Percentiles rank a stretch among this genome's conserved stretches.
Conservation (phyloP, 2,329 filamentous ascomycete genomes). For the Penicillium sp. region DNA sequence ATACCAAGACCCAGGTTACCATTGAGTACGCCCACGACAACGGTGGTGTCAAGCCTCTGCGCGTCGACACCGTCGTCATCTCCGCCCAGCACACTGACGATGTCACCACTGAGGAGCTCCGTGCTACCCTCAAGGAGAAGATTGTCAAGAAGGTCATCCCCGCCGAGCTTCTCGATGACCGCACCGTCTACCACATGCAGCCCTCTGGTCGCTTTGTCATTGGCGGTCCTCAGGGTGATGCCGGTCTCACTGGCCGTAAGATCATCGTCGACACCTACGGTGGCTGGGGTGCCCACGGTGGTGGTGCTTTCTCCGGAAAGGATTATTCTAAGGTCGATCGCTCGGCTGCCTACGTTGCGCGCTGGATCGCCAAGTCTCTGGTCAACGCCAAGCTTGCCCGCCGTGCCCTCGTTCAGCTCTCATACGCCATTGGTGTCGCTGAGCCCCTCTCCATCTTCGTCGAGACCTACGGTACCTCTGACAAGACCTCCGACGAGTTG, state of each 20-base stretch:
- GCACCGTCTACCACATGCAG: slow-evolving; percentile 98
- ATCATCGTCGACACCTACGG: slow-evolving; percentile 99
- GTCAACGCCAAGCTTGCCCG: slow-evolving; percentile 84
- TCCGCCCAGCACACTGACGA: slow-evolving; percentile 88
- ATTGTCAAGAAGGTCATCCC: slow-evolving; percentile 95
- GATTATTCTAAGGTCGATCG: slow-evolving; percentile 99
- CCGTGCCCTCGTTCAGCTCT: slow-evolving; percentile 93
- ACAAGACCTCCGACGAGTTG: slow-evolving; percentile 84
- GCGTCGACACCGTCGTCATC: slow-evolving; percentile 95
- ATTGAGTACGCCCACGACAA: slow-evolving; percentile 97
- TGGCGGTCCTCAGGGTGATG: slow-evolving; percentile 97
- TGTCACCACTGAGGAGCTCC: slow-evolving; percentile 85
- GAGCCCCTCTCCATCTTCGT: slow-evolving; percentile 98
- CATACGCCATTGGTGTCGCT: slow-evolving; percentile 97
- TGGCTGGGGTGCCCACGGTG: slow-evolving; percentile 99
- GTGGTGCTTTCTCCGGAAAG: slow-evolving; percentile 99
- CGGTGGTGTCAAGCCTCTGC: slow-evolving; percentile 81
- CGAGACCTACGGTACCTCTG: slow-evolving; percentile 92
- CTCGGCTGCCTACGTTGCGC: slow-evolving; percentile 92
- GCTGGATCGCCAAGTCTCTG: slow-evolving; percentile 99
- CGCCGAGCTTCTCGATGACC: slow-evolving; percentile 82
- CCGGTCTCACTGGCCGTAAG: slow-evolving; percentile 97
- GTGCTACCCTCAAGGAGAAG: slow-evolving; percentile 94
- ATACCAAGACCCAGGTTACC: slow-evolving; percentile 99
- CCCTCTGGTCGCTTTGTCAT: slow-evolving; percentile 98